Evolutionary conservation across 371 early-diverging fungal genomes (phyloP).

Genomic region (Circinella minor): DNA sequence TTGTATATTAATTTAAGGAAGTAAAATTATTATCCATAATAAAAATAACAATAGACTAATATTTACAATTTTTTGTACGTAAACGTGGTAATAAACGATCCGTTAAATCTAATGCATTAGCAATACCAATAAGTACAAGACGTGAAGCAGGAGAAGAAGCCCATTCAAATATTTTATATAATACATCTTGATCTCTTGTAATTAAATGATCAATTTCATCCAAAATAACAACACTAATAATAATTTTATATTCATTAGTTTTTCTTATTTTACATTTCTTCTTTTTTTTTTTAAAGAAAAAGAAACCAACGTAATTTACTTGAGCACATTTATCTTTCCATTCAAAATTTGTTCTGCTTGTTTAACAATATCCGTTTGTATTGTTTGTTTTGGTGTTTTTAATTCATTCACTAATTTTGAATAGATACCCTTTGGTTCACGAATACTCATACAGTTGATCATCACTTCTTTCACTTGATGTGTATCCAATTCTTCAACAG

Average conservation of each 20-base stretch:
- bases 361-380: conserved; percentile 32
- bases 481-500: conserved; percentile 27
- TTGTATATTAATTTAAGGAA: no score
- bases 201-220: conserved; percentile 94
- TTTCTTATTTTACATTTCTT: no score
- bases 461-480: conserved; percentile 57
- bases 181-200: conserved; percentile 79
- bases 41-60: neutral
- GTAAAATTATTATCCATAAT: no score
- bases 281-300: neutral
- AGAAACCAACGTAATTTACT: conserved; percentile 36
- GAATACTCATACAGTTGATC: conserved; percentile 88
- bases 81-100: conserved; percentile 90
- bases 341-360: conserved; percentile 44
- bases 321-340: conserved; percentile 39
- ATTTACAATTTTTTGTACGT: conserved; percentile 74
- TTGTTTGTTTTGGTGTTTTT: conserved; percentile 24
- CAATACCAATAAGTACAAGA: conserved; percentile 90
- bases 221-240: conserved; percentile 73
- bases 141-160: conserved; percentile 64
- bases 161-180: conserved; percentile 91
- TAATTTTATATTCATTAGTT: no score
- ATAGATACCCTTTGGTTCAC: conserved; percentile 74
- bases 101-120: conserved; percentile 93
- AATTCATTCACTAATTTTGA: conserved; percentile 61